Base-by-base conservation (phyloP, 2,329 filamentous ascomycete species). In the Rhynchosporium secalis region DNA sequence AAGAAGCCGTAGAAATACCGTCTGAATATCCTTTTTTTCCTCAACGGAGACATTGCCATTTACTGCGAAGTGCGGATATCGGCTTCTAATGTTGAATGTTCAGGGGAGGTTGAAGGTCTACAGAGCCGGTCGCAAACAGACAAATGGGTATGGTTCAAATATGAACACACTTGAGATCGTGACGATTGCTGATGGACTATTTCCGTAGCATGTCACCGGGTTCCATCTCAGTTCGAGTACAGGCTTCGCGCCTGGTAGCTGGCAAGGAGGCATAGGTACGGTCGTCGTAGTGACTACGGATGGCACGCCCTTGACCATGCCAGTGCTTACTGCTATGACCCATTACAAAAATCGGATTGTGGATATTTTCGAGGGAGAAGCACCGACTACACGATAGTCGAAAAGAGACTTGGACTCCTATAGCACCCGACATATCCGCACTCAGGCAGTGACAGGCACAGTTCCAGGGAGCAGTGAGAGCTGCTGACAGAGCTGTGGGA, bases 301-400 rank as follows among this genome's bases (percentile, higher is more conserved):
- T 38, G 57, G 57, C 5, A 45, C 31, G 13, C 57, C 47, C 13
- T n/a, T 60, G 20, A 46, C 15, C 38, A 33, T 41, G 13, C 45
- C 26, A 1, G 40, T 54, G 2, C 57, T 60, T 10, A 12, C 36
- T 12, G 57, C 57, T 8, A 60, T 60, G 12, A 54, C 48, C 38
- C 48, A 60, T 48, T 60, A 60, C 43, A 40, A 52, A 28, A 54
- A 48, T n/a, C n/a, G 26, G n/a, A 60, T 60, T 15, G n/a, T 60
- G 2, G 57, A 60, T 29, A 36, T 4, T 1, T 60, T 60, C 3
- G 57, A 54, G 28, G 57, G 57, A 41, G 36, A 6, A 28, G 36
- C 28, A 7, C 57, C 57, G 3, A 45, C 29, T 29, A 28, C 33
- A 9, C 15, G n/a, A n/a, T 60, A 10, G 62, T 68, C 15, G 76